Percentiles rank a stretch among this genome's conserved stretches.
Evolutionary conservation across 1,284 basidiomycete species (phyloP).

Genomic region (Lentinula novae-zelandiae): DNA sequence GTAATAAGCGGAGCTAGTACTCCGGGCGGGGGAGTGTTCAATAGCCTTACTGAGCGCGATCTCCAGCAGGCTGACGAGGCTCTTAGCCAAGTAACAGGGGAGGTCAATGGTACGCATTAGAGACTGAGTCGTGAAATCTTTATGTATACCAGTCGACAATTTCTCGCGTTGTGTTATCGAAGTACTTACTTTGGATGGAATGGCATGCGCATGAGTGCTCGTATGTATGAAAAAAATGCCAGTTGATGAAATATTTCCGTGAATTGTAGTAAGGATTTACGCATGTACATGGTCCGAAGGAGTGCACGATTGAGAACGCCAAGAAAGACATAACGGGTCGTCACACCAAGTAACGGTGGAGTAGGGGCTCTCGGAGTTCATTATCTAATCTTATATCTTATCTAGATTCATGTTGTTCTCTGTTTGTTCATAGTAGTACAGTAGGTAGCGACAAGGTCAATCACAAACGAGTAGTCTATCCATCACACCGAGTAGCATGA

Average conservation of each 20-base stretch:
- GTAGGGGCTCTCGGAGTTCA: too few species aligned
- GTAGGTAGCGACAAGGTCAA: too few species aligned
- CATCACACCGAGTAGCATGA: too few species aligned
- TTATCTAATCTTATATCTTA: too few species aligned
- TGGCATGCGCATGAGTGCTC: neutral
- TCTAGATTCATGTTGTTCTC: too few species aligned
- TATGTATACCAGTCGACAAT: neutral
- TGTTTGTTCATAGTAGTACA: too few species aligned
- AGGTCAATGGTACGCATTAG: neutral
- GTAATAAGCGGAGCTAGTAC: slow-evolving; percentile 87
- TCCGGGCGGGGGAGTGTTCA: slow-evolving; percentile 75
- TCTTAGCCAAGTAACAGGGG: slow-evolving; percentile 55
- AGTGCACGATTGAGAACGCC: too few species aligned
- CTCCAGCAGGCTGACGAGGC: slow-evolving; percentile 81
- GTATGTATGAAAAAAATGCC: neutral
- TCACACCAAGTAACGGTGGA: too few species aligned
- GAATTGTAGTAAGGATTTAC: too few species aligned
- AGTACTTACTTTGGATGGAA: neutral
- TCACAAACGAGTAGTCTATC: too few species aligned
- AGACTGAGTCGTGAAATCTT: neutral
- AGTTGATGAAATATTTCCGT: neutral
- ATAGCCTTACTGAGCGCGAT: slow-evolving; percentile 81
- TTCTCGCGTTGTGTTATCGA: neutral
- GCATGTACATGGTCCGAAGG: too few species aligned
- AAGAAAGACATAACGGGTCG: too few species aligned